These are phyloP conservation scores for Artemisia annua DNA, from an alignment of 129 eudicot species.

Conservation along the genomic window DNA sequence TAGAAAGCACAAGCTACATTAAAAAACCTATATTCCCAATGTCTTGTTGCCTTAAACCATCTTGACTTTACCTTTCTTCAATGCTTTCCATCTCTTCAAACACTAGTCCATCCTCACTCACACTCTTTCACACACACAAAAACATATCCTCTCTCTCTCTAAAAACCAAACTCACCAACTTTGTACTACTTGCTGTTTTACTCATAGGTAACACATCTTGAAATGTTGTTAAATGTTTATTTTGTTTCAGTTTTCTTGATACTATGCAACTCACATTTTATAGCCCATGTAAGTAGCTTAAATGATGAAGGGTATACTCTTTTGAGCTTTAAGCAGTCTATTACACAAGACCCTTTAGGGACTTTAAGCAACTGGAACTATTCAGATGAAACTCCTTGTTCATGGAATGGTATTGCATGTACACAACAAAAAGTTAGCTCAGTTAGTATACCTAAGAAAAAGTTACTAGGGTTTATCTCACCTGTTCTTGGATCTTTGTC, in stretches of 20 bases:
- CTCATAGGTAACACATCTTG: slow-evolving; percentile 28
- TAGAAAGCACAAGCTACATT: slow-evolving; percentile 19
- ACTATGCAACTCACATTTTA: slow-evolving; percentile 42
- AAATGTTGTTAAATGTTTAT: slow-evolving; percentile 39
- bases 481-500: slow-evolving; percentile 73
- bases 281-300: slow-evolving; percentile 47
- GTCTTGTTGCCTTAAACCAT: slow-evolving; percentile 53
- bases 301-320: slow-evolving; percentile 87
- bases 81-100: slow-evolving; percentile 38
- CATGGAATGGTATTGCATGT: slow-evolving; percentile 98
- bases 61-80: slow-evolving; percentile 50
- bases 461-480: slow-evolving; percentile 71
- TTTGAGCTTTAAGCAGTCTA: slow-evolving; percentile 61
- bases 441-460: slow-evolving; percentile 87
- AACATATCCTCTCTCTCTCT: slow-evolving; percentile 31
- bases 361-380: slow-evolving; percentile 75
- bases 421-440: slow-evolving; percentile 74
- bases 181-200: slow-evolving; percentile 26
- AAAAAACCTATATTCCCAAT: slow-evolving; percentile 46
- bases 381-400: slow-evolving; percentile 91
- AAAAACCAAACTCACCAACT: slow-evolving; percentile 23
- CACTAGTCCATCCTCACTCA: slow-evolving; percentile 40
- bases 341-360: slow-evolving; percentile 79
- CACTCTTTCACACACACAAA: slow-evolving; percentile 35
- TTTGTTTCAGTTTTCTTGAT: slow-evolving; percentile 44